Evolutionary conservation across 2,329 filamentous ascomycete genomes (phyloP).

Genomic region (Penicillium rolfsii): DNA sequence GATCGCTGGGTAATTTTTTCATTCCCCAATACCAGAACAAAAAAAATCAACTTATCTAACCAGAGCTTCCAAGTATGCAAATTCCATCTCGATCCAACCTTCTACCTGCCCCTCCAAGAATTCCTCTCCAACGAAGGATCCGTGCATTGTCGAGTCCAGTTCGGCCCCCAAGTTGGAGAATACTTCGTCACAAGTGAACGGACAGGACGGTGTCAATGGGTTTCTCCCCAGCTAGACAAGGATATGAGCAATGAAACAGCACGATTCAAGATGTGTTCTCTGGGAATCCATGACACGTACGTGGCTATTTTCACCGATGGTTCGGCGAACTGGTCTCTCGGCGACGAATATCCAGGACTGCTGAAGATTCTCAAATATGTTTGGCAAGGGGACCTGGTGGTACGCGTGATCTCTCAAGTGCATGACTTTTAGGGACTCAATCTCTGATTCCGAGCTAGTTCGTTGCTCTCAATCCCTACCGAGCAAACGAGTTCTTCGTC

Average conservation of each 20-base stretch:
- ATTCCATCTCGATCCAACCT: background rate
- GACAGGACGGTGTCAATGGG: background rate
- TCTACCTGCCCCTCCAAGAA: background rate
- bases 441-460: background rate
- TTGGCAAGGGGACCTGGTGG: conserved; percentile 9
- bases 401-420: background rate
- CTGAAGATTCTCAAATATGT: conserved; percentile 1
- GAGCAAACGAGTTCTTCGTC: conserved; percentile 10
- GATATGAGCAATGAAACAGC: background rate
- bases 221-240: background rate
- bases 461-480: conserved; percentile 7
- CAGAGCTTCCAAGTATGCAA: background rate
- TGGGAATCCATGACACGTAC: conserved; percentile 1
- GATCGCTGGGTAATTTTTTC: background rate
- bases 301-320: conserved; percentile 11
- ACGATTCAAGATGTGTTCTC: conserved; percentile 5
- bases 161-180: background rate
- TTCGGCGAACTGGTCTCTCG: background rate
- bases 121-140: background rate
- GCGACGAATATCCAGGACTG: background rate
- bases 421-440: background rate
- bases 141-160: conserved; percentile 1
- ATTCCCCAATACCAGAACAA: background rate
- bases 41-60: no score
- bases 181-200: conserved; percentile 2